Base-by-base conservation (phyloP, 768 basidiomycete species). In the Lentinula lateritia region DNA sequence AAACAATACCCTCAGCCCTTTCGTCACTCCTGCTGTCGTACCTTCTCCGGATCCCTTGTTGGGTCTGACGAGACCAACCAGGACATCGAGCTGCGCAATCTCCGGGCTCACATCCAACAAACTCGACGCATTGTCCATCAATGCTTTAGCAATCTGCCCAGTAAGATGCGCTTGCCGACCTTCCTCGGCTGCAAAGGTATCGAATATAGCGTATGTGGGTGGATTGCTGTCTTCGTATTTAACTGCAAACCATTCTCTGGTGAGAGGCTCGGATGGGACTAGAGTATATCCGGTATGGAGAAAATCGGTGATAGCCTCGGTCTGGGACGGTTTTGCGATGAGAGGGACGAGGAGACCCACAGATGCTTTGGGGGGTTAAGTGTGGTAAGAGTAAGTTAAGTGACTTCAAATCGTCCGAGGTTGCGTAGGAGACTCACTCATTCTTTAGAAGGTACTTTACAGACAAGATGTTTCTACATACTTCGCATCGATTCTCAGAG, bases 161-260 rank as follows among this genome's bases (percentile, higher is more conserved):
- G 58, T 48, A 10, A 77, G 65, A 65, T 79, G 78, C 7, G 73
- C 74, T 9, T 63, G 55, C 12, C 76, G 71, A 4, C 73, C 76
- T 20, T 64, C 62, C 55, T 74, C 71, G 9, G 67, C 65, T 3
- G 70, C 69, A 69, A 77, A 77, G 8, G 76, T 75, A 66, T 78
- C 76, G 70, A 79, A 75, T 64, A 76, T 72, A 45, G 71, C 72
- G 65, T 70, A 77, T 9, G 69, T 69, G 12, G 64, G 58, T 41
- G 69, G 61, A 50, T 66, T 53, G 36, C 64, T 61, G 46, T 61
- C 64, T 35, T 64, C 62, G 61, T 72, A 72, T 60, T 72, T 74
- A 36, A 75, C 58, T 6, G 71, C 76, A 63, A 70, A 76, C 76
- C 75, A 77, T 65, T 77, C 75, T 23, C 71, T 66, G 8, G 76